These are phyloP conservation scores for Inonotus obliquus DNA, from an alignment of 1,284 basidiomycete genomes.

Conservation along the genomic window DNA sequence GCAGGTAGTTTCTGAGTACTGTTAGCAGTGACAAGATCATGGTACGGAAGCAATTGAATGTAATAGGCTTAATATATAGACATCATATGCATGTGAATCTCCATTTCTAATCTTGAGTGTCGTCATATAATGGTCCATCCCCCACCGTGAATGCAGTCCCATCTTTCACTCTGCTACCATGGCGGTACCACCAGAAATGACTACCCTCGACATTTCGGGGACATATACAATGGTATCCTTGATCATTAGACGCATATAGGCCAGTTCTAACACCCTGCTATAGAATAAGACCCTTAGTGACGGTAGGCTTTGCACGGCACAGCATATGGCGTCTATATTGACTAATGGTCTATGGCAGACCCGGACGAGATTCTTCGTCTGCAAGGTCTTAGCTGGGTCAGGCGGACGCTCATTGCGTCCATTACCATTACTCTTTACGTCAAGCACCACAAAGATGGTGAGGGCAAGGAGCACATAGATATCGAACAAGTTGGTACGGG, in stretches of 20 bases:
- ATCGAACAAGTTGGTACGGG: constrained; percentile 58
- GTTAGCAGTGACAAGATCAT: neutral
- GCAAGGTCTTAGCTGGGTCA: constrained; percentile 61
- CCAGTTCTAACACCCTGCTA: neutral
- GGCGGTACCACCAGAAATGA: constrained; percentile 49
- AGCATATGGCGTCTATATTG: neutral
- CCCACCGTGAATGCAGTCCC: neutral
- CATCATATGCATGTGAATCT: neutral
- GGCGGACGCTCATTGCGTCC: constrained; percentile 46
- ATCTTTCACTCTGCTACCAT: constrained; percentile 26
- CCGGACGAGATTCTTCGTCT: constrained; percentile 53
- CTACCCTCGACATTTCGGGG: constrained; percentile 42
- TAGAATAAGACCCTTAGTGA: constrained; percentile 53
- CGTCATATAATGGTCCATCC: neutral
- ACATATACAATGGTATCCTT: constrained; percentile 39
- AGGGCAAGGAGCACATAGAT: constrained; percentile 52
- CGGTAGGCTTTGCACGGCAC: constrained; percentile 7
- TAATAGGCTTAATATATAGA: too few species aligned
- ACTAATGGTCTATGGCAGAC: constrained; percentile 10
- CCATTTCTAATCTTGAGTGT: neutral
- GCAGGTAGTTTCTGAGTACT: too few species aligned
- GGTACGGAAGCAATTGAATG: neutral
- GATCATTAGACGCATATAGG: neutral
- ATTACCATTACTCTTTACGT: constrained; percentile 51
- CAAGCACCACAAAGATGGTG: constrained; percentile 56